A percentile compares a stretch with the other conserved stretches of the same genome.
phyloP scores from a whole-genome alignment of 805 yeast genomes.

The Candida coquimbonensis region DNA sequence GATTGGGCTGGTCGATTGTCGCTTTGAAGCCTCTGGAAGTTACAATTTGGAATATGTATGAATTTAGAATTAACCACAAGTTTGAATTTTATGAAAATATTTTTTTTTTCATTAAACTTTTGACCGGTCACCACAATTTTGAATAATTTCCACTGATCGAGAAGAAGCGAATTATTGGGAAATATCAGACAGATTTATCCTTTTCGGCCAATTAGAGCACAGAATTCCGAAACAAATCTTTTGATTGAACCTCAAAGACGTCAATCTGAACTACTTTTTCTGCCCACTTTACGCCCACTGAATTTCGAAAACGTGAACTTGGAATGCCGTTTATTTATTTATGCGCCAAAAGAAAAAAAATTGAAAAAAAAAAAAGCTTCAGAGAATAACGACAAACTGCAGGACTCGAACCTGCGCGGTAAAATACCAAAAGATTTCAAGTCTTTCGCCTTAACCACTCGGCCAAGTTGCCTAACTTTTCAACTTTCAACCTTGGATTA shows the following conservation, averaged over 20 bases:
- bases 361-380: background rate
- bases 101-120: background rate
- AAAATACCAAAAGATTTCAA: slow-evolving; percentile 22
- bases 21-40: background rate
- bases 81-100: background rate
- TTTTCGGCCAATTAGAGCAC: no score
- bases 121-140: background rate
- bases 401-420: slow-evolving; percentile 40
- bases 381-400: slow-evolving; percentile 32
- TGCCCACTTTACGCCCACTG: background rate
- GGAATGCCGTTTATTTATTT: no score
- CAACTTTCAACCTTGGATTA: background rate
- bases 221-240: no score
- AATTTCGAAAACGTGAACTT: background rate
- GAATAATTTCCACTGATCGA: no score
- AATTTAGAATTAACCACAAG: background rate
- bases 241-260: no score
- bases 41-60: background rate
- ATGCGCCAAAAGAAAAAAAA: no score
- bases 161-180: no score
- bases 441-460: slow-evolving; percentile 41
- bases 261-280: background rate
- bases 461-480: slow-evolving; percentile 30
- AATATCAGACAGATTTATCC: no score
- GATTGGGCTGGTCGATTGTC: background rate